Conservation (phyloP, 2,329 filamentous ascomycete genomes). For the Phyllosticta citribraziliensis region DNA sequence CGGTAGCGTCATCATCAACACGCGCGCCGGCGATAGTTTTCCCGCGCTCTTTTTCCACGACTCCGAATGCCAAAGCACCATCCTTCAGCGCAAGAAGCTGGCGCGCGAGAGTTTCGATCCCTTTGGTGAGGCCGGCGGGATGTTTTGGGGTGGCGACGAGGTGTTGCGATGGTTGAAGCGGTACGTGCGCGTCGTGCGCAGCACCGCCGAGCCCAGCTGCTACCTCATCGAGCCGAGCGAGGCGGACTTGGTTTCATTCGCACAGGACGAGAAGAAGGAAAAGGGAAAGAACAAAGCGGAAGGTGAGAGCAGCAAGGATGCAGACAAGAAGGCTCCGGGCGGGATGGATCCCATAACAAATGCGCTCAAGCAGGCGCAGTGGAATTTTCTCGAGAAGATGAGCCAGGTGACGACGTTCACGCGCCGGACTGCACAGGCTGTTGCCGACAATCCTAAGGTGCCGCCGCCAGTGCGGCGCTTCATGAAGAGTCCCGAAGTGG, state of each 20-base stretch:
- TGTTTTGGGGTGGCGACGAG: constrained; percentile 98
- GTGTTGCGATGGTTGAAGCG: constrained; percentile 80
- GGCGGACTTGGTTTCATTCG: constrained; percentile 78
- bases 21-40: constrained; percentile 80
- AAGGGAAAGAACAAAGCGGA: constrained; percentile 40
- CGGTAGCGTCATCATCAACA: constrained; percentile 89
- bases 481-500: constrained; percentile 85
- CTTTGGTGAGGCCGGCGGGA: constrained; percentile 71
- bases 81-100: constrained; percentile 81
- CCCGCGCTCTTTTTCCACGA: constrained; percentile 97
- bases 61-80: constrained; percentile 90
- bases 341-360: constrained; percentile 90
- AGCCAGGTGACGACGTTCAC: constrained; percentile 97
- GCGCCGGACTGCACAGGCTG: constrained; percentile 77
- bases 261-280: constrained; percentile 30
- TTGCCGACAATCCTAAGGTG: constrained; percentile 82
- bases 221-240: constrained; percentile 81
- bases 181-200: constrained; percentile 76
- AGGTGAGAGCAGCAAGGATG: constrained; percentile 15
- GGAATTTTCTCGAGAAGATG: constrained; percentile 94
- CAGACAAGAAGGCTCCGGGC: constrained; percentile 41
- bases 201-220: constrained; percentile 76
- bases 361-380: constrained; percentile 86
- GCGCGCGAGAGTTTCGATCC: constrained; percentile 81
- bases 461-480: constrained; percentile 80